Percentiles rank a stretch among this genome's conserved stretches.
Evolutionary conservation across 495 filamentous ascomycete genomes (phyloP).

Genomic region (Neurospora cerealis): DNA sequence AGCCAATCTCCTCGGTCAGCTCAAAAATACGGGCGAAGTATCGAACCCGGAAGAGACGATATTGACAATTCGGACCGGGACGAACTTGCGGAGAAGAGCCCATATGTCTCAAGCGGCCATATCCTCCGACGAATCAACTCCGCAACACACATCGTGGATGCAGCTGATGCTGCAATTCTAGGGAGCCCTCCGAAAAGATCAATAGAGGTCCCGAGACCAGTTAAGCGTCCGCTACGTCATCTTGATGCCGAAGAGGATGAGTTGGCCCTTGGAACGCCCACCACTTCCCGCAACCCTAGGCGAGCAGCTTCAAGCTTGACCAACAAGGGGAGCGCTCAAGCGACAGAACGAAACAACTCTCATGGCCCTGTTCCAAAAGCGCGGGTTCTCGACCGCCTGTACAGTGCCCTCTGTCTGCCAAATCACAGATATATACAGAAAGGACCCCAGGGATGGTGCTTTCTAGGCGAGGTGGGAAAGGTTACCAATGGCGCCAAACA

Average conservation of each 20-base stretch:
- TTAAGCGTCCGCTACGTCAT: constrained; percentile 1
- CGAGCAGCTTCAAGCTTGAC: background rate
- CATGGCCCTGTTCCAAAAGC: background rate
- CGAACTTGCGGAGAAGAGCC: background rate
- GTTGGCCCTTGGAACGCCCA: background rate
- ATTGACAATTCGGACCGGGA: constrained; percentile 4
- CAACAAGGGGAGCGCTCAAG: background rate
- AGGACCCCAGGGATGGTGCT: background rate
- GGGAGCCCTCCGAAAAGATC: background rate
- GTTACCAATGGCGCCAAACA: background rate
- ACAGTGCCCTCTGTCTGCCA: constrained; percentile 7
- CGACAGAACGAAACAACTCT: constrained; percentile 1
- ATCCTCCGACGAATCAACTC: background rate
- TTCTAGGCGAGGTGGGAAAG: background rate
- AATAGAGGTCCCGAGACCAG: background rate
- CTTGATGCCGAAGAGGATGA: constrained; percentile 2
- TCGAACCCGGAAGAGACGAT: constrained; percentile 5
- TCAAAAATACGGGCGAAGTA: background rate
- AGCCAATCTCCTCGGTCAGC: background rate
- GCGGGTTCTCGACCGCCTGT: background rate
- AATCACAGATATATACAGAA: constrained; percentile 2
- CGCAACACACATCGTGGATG: background rate
- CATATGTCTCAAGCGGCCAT: background rate
- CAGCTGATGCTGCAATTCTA: constrained; percentile 10
- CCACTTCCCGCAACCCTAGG: background rate